phyloP scores from a whole-genome alignment of 768 basidiomycete genomes.

The Boletus vermiculosoides region DNA sequence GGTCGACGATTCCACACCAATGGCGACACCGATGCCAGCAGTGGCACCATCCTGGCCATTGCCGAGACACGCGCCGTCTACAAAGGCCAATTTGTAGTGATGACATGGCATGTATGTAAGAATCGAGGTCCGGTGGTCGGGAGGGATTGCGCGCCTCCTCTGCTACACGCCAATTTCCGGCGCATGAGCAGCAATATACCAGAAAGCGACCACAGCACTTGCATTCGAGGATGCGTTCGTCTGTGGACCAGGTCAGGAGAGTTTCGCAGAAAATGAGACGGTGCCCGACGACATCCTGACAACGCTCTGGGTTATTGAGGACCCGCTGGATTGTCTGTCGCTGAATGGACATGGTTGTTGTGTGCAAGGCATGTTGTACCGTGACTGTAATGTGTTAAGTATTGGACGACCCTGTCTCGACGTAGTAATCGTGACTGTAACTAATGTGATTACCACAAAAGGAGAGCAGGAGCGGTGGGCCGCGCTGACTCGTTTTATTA shows the following conservation, averaged over 20 bases:
- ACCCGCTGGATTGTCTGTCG: neutral
- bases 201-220: neutral
- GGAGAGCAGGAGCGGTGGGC: conserved; percentile 2
- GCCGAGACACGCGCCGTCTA: neutral
- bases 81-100: neutral
- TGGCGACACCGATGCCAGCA: conserved; percentile 26
- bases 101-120: too few relatives aligned
- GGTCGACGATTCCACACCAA: conserved; percentile 6
- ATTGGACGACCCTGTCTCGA: neutral
- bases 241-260: neutral
- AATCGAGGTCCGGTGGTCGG: too few relatives aligned
- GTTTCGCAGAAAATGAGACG: neutral
- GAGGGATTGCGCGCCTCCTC: too few relatives aligned
- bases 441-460: conserved; percentile 11
- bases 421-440: conserved; percentile 3
- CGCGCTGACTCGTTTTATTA: conserved; percentile 21
- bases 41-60: conserved; percentile 18
- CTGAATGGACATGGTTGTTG: neutral
- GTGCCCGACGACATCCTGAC: neutral
- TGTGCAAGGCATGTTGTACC: neutral
- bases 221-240: conserved; percentile 3
- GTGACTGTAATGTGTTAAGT: too few relatives aligned
- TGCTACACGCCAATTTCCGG: neutral
- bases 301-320: neutral
- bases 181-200: neutral